Conservation (phyloP, 768 basidiomycete species). For the Trametes punicea region DNA sequence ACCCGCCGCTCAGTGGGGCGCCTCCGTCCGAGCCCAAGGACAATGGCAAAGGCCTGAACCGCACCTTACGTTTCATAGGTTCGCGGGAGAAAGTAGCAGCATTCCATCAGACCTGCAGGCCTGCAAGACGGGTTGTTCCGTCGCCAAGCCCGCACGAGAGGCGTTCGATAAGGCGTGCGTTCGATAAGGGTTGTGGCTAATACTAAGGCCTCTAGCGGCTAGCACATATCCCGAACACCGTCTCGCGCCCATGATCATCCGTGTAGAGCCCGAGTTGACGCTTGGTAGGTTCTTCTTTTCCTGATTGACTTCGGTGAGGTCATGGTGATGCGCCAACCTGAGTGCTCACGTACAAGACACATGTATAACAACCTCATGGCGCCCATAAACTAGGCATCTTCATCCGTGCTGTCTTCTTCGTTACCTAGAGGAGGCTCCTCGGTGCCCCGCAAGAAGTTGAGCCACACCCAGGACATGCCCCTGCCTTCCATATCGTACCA, state of each 20-base stretch:
- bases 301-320: too few relatives aligned
- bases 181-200: too few relatives aligned
- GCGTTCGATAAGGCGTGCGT: background rate
- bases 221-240: too few relatives aligned
- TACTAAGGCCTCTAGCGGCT: too few relatives aligned
- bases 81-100: constrained; percentile 10
- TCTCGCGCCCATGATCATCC: too few relatives aligned
- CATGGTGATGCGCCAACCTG: too few relatives aligned
- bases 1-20: background rate
- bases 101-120: constrained; percentile 9
- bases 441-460: constrained; percentile 52
- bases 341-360: too few relatives aligned
- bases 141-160: background rate
- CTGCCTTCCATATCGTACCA: constrained; percentile 84
- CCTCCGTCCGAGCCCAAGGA: background rate
- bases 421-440: constrained; percentile 39
- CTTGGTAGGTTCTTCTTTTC: too few relatives aligned
- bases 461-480: constrained; percentile 67
- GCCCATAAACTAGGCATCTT: background rate
- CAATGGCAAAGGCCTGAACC: too few relatives aligned
- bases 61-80: background rate
- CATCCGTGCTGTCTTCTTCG: constrained; percentile 20
- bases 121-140: too few relatives aligned
- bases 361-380: too few relatives aligned
- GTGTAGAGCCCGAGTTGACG: too few relatives aligned